Conservation (phyloP, 139 green algal genomes). For the Eudorina sp. region DNA sequence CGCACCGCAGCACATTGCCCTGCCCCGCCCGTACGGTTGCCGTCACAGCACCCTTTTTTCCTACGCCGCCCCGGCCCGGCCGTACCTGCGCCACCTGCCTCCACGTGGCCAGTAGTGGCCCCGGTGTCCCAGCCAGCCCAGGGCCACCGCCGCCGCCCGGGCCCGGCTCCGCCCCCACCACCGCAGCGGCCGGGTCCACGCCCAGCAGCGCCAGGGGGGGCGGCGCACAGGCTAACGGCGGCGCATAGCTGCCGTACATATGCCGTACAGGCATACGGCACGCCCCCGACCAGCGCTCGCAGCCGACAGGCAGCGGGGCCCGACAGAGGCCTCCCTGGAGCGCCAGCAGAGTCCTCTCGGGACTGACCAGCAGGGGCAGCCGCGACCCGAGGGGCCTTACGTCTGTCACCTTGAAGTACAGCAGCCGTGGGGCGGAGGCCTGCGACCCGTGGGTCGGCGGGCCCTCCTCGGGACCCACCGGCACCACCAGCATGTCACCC, state of each 20-base stretch:
- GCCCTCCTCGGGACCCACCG: background rate
- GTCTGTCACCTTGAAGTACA: constrained; percentile 43
- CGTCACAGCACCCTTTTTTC: no score
- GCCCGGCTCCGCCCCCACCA: background rate
- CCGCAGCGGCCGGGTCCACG: background rate
- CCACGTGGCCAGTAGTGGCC: constrained; percentile 60
- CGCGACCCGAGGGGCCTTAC: background rate
- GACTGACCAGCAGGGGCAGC: constrained; percentile 12
- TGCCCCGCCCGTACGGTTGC: no score
- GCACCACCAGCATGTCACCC: constrained; percentile 35
- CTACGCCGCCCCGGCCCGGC: no score
- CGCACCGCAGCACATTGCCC: no score
- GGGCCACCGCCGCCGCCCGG: no score
- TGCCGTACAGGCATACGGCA: no score
- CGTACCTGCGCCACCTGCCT: constrained; percentile 50
- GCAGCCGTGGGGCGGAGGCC: background rate
- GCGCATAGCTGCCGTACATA: no score
- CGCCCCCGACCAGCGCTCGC: background rate
- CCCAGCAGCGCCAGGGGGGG: background rate
- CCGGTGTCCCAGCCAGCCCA: constrained; percentile 46
- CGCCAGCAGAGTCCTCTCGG: constrained; percentile 23
- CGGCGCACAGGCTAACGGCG: background rate
- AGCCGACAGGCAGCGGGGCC: constrained; percentile 32
- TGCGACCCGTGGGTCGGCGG: background rate
- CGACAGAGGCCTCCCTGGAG: constrained; percentile 37